These are phyloP conservation scores for Meyerozyma carpophila DNA, from an alignment of 1,139 yeast species.

Conservation along the genomic window DNA sequence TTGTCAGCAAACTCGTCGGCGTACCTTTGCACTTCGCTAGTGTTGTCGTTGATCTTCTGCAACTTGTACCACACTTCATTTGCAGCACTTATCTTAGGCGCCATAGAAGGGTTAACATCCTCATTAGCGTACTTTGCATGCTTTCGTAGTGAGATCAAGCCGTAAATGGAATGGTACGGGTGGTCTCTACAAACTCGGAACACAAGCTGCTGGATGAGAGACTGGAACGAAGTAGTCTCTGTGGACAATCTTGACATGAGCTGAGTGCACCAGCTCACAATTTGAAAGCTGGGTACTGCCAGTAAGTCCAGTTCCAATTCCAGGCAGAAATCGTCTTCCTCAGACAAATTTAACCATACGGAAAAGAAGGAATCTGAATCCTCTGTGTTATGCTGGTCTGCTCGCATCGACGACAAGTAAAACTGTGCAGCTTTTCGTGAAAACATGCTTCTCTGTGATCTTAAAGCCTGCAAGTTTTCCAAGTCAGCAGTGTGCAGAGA, in stretches of 20 bases:
- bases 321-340: slow-evolving; percentile 34
- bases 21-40: slow-evolving; percentile 25
- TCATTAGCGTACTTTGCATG: slow-evolving; percentile 32
- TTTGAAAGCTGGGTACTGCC: slow-evolving; percentile 50
- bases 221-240: slow-evolving; percentile 51
- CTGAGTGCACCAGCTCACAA: slow-evolving; percentile 81
- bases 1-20: slow-evolving; percentile 47
- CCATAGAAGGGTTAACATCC: slow-evolving; percentile 27
- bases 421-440: slow-evolving; percentile 53
- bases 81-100: slow-evolving; percentile 49
- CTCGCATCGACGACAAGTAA: slow-evolving; percentile 50
- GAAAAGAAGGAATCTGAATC: slow-evolving; percentile 76
- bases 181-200: slow-evolving; percentile 50
- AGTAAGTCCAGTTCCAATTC: slow-evolving; percentile 26
- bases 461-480: slow-evolving; percentile 36
- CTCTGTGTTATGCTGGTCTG: slow-evolving; percentile 46
- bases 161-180: slow-evolving; percentile 76
- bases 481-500: slow-evolving; percentile 46
- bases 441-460: slow-evolving; percentile 36
- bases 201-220: slow-evolving; percentile 45
- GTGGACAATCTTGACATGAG: slow-evolving; percentile 64
- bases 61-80: slow-evolving; percentile 38
- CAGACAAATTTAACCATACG: slow-evolving; percentile 67
- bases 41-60: slow-evolving; percentile 11
- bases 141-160: slow-evolving; percentile 51